These are phyloP conservation scores for Tylopilus sp. DNA, from an alignment of 768 basidiomycete genomes.

Conservation along the genomic window DNA sequence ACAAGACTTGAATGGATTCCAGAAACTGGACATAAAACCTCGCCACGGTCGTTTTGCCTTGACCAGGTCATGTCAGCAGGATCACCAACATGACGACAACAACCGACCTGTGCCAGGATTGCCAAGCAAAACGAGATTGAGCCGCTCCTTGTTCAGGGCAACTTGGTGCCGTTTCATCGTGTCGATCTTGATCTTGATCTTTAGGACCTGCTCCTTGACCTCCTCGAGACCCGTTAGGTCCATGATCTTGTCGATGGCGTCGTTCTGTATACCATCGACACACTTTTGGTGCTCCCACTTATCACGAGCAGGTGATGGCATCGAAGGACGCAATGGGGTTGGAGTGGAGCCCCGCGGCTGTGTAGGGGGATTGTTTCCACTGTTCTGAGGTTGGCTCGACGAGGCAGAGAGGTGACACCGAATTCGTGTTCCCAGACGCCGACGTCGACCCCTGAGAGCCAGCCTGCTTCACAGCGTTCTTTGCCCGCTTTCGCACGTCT, in stretches of 20 bases:
- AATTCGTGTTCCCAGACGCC: background rate
- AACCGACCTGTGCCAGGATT: constrained; percentile 74
- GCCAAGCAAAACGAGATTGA: constrained; percentile 59
- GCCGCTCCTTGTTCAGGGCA: constrained; percentile 50
- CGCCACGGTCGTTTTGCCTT: constrained; percentile 33
- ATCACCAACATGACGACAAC: constrained; percentile 33
- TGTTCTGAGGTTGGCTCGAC: constrained; percentile 2
- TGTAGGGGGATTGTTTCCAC: background rate
- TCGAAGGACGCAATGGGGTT: background rate
- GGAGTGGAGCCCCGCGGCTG: constrained; percentile 1
- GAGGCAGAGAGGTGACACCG: background rate
- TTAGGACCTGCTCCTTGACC: constrained; percentile 55
- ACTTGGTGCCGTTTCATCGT: constrained; percentile 46
- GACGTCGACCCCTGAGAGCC: background rate
- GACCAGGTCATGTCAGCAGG: background rate
- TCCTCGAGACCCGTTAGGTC: constrained; percentile 63
- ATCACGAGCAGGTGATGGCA: constrained; percentile 11
- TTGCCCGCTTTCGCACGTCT: constrained; percentile 5
- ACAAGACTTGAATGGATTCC: constrained; percentile 49
- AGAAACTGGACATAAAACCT: constrained; percentile 61
- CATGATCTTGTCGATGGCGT: constrained; percentile 60
- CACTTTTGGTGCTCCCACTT: constrained; percentile 38
- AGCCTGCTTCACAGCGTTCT: constrained; percentile 4
- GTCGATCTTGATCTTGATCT: constrained; percentile 53
- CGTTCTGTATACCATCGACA: constrained; percentile 47